A percentile compares a stretch with the other conserved stretches of the same genome.
Conservation (phyloP, 148 eudicot species). For the Dysphania ambrosioides region DNA sequence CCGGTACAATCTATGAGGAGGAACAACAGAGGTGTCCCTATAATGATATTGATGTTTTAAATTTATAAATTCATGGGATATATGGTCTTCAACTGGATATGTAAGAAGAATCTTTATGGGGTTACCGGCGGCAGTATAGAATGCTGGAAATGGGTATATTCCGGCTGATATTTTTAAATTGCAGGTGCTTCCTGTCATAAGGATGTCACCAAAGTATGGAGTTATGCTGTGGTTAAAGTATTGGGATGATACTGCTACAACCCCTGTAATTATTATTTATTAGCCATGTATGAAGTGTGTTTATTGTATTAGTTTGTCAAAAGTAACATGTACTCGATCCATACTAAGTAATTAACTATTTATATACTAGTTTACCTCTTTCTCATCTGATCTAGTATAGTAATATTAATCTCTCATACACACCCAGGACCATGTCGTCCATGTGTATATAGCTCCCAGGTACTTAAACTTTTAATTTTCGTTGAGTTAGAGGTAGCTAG, state of each 20-base stretch:
- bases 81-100: conserved; percentile 22
- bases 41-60: conserved; percentile 6
- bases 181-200: conserved; percentile 24
- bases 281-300: conserved; percentile 4
- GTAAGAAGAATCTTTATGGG: conserved; percentile 25
- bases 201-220: conserved; percentile 26
- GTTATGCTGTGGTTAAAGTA: conserved; percentile 31
- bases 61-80: conserved; percentile 26
- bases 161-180: conserved; percentile 12
- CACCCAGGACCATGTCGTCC: no score
- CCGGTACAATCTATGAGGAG: conserved; percentile 5
- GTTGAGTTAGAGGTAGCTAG: no score
- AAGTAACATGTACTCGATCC: no score
- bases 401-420: no score
- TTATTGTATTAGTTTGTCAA: neutral
- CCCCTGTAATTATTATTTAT: conserved; percentile 13
- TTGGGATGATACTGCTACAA: conserved; percentile 30
- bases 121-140: conserved; percentile 22
- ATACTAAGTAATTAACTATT: no score
- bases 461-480: no score
- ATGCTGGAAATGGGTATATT: conserved; percentile 31
- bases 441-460: no score
- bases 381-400: no score
- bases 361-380: no score
- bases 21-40: conserved; percentile 26